phyloP scores from a whole-genome alignment of 2,329 filamentous ascomycete species.

The Thyridium curvatum region DNA sequence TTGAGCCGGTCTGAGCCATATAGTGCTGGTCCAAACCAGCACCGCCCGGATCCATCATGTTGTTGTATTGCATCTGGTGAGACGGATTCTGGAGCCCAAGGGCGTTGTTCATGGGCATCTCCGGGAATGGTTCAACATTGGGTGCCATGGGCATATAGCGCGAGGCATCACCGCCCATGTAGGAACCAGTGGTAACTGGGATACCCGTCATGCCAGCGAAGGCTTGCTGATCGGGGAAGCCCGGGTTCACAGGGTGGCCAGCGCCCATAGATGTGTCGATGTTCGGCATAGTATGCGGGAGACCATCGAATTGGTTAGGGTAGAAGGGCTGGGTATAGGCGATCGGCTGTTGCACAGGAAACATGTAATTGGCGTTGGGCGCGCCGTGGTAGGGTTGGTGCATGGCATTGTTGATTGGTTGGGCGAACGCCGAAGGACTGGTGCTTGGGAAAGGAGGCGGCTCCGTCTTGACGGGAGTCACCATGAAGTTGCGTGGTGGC shows the following conservation, averaged over 20 bases:
- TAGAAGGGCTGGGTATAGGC: constrained; percentile 10
- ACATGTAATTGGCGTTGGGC: too few relatives aligned
- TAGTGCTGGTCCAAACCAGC: constrained; percentile 24
- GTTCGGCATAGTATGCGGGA: constrained; percentile 11
- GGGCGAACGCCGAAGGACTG: constrained; percentile 5
- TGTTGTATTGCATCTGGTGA: constrained; percentile 22
- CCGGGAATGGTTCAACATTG: constrained; percentile 28
- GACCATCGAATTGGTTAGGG: constrained; percentile 7
- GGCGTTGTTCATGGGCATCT: constrained; percentile 23
- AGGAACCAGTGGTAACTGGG: constrained; percentile 20
- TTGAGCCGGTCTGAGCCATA: constrained; percentile 31
- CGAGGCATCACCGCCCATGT: constrained; percentile 11
- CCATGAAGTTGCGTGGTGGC: constrained; percentile 30
- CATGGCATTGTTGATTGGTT: constrained; percentile 5
- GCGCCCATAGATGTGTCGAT: constrained; percentile 10
- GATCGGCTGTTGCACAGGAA: too few relatives aligned
- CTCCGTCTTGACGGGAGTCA: constrained; percentile 23
- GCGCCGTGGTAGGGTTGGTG: not conserved
- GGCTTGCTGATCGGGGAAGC: constrained; percentile 8
- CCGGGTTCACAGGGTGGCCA: constrained; percentile 3
- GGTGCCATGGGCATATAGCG: constrained; percentile 22
- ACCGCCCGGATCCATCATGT: constrained; percentile 20
- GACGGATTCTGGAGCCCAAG: constrained; percentile 29
- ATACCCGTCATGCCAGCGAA: constrained; percentile 17
- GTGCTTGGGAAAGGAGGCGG: constrained; percentile 12